These are phyloP conservation scores for Sarocladiaceae sp. DNA, from an alignment of 2,329 filamentous ascomycete species.

Conservation along the genomic window DNA sequence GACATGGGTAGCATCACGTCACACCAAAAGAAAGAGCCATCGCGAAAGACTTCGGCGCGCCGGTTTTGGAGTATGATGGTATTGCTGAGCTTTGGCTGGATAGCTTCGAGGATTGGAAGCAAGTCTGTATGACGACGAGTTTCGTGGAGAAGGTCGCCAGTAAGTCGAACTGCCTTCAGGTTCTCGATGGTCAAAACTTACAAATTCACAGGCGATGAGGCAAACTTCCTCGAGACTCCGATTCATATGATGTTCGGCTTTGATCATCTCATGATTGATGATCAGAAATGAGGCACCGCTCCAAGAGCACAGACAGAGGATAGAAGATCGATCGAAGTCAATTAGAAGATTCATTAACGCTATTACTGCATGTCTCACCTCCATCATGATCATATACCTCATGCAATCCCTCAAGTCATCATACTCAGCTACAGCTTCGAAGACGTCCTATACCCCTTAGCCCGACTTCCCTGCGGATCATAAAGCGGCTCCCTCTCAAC, in stretches of 20 bases:
- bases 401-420: neutral
- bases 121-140: neutral
- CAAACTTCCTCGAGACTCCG: neutral
- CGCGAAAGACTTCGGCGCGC: neutral
- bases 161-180: neutral
- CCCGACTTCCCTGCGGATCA: constrained; percentile 6
- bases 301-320: too few relatives aligned
- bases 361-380: neutral
- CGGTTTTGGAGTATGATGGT: neutral
- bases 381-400: neutral
- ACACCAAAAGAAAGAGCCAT: neutral
- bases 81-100: constrained; percentile 10
- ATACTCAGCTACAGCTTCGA: neutral
- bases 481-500: constrained; percentile 41
- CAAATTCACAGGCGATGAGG: neutral
- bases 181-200: neutral
- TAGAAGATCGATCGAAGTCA: too few relatives aligned
- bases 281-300: neutral
- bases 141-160: neutral
- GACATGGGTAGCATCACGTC: constrained; percentile 7
- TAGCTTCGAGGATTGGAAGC: constrained; percentile 4
- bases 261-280: neutral
- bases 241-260: constrained; percentile 6
- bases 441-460: neutral
- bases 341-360: neutral